A percentile compares a stretch with the other conserved stretches of the same genome.
phyloP scores from a whole-genome alignment of 2,329 filamentous ascomycete species.

The Metarhizium humberi region DNA sequence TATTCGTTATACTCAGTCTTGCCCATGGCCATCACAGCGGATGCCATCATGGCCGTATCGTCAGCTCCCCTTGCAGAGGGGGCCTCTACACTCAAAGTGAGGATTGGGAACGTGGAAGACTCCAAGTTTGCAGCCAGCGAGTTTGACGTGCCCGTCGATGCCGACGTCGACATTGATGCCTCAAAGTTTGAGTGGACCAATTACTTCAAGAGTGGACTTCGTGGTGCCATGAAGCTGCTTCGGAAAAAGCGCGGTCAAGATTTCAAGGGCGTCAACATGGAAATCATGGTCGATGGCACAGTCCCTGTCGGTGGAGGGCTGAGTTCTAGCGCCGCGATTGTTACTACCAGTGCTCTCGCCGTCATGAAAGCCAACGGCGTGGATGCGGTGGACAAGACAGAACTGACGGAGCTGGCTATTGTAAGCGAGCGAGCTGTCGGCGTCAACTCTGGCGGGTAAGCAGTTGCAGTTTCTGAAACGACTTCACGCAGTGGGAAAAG shows the following conservation, averaged over 20 bases:
- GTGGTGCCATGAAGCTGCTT: conserved; percentile 71
- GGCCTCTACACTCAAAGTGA: conserved; percentile 53
- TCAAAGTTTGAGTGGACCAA: conserved; percentile 90
- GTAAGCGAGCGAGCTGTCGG: conserved; percentile 90
- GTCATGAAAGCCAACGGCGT: conserved; percentile 81
- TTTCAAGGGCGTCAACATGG: conserved; percentile 65
- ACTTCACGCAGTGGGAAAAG: not conserved
- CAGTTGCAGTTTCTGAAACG: not conserved
- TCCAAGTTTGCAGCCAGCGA: conserved; percentile 66
- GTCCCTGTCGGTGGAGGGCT: conserved; percentile 88
- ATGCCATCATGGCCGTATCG: conserved; percentile 77
- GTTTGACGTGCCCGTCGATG: conserved; percentile 58
- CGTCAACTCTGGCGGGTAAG: conserved; percentile 89
- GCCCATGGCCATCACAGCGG: conserved; percentile 89
- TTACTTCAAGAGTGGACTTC: conserved; percentile 91
- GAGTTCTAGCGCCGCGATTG: conserved; percentile 89
- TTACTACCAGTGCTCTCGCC: conserved; percentile 80
- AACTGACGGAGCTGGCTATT: conserved; percentile 85
- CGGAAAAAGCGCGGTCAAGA: conserved; percentile 52
- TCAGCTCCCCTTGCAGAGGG: conserved; percentile 39
- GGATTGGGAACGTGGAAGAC: conserved; percentile 69
- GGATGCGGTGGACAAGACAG: conserved; percentile 73
- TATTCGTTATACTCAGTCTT: conserved; percentile 95
- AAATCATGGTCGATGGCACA: conserved; percentile 81
- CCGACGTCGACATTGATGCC: conserved; percentile 71